Percentiles rank a stretch among this genome's conserved stretches.
These are phyloP conservation scores for Hyaloscypha finlandica DNA, from an alignment of 495 filamentous ascomycete species.

Conservation along the genomic window DNA sequence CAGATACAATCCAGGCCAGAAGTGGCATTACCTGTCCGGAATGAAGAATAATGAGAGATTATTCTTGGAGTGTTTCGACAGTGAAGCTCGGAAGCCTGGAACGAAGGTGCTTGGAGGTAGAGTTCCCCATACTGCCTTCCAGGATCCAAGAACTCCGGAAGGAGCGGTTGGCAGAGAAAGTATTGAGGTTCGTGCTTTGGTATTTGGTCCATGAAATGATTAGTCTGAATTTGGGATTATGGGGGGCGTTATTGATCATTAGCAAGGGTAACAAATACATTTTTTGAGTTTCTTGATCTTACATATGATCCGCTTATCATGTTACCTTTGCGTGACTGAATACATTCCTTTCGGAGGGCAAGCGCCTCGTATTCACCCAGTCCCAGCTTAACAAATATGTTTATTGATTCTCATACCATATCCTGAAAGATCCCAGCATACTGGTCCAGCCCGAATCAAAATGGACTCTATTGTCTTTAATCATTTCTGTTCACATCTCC, in stretches of 20 bases:
- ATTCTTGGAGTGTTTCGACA: slow-evolving; percentile 83
- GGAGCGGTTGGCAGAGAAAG: slow-evolving; percentile 70
- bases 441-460: no score
- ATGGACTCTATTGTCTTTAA: no score
- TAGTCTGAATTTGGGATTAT: background rate
- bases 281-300: background rate
- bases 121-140: slow-evolving; percentile 82
- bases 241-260: background rate
- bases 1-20: slow-evolving; percentile 54
- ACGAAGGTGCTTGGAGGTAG: slow-evolving; percentile 59
- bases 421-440: no score
- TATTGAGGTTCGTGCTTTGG: slow-evolving; percentile 83
- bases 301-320: background rate
- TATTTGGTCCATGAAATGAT: slow-evolving; percentile 60
- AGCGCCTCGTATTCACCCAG: background rate
- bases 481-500: no score
- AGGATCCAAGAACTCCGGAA: slow-evolving; percentile 63
- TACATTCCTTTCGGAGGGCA: no score
- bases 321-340: background rate
- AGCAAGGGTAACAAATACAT: background rate
- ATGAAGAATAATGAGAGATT: slow-evolving; percentile 75
- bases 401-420: no score
- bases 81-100: slow-evolving; percentile 48
- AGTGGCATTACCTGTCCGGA: slow-evolving; percentile 80
- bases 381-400: no score